Evolutionary conservation across 164 flowering plant genomes (phyloP).

Genomic region (Annona cherimola): DNA sequence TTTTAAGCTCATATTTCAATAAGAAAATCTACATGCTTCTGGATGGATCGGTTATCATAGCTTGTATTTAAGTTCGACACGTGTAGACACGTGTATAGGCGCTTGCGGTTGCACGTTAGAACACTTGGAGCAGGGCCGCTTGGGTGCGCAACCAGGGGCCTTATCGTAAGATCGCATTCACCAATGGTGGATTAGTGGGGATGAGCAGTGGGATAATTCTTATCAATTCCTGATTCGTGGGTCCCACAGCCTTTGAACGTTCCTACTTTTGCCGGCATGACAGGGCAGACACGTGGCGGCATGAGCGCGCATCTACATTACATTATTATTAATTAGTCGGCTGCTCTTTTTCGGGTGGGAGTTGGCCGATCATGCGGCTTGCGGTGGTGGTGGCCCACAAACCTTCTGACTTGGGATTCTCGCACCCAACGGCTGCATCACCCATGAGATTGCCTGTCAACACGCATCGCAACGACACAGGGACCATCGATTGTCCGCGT

Average conservation of each 20-base stretch:
- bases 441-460: neutral
- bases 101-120: too few relatives aligned
- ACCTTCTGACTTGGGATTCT: neutral
- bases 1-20: too few relatives aligned
- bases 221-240: neutral
- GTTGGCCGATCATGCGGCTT: neutral
- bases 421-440: neutral
- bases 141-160: too few relatives aligned
- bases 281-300: slow-evolving; percentile 5
- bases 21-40: too few relatives aligned
- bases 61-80: too few relatives aligned
- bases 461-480: neutral
- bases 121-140: too few relatives aligned
- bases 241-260: neutral
- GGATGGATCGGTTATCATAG: too few relatives aligned
- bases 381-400: neutral
- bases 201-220: neutral
- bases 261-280: neutral
- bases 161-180: too few relatives aligned
- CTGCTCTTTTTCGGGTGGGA: neutral
- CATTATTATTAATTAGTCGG: neutral
- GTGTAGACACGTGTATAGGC: too few relatives aligned
- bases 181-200: neutral
- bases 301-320: neutral
- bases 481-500: too few relatives aligned